Evolutionary conservation across 768 basidiomycete species (phyloP), one percentile per base, ranked within the genome.

Genomic region (Pleurotus eryngii): DNA sequence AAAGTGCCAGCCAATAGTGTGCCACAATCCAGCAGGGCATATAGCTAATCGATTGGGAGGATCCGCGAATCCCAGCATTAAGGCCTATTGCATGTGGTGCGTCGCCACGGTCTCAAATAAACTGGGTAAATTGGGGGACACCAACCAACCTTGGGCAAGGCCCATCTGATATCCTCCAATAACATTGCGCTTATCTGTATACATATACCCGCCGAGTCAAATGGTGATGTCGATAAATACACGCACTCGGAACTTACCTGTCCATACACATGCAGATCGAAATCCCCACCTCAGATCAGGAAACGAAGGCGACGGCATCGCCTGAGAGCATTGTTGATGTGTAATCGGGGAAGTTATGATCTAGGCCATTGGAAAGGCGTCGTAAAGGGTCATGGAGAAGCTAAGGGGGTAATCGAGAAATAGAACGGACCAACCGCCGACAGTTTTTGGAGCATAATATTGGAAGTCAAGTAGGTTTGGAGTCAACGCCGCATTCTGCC

Each of bases 21-120:
- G 51, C 51, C 22, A 42, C 51, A 54, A 54, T 42, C 37, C 51
- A 42, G 51, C 39, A 7, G 51, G 20, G 5, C 17, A 42, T 54
- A 50, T 50, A 17, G 27, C 6, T 20, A 17, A 54, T 39, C 39
- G 39, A 54, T 54, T 37, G 20, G 24, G 27, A 54, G 51, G 51
- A 40, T 54, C 51, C 51, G 39, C 18, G 5, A 42, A 18, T 18
- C 51, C 42, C 37, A 42, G 22, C 11, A 39, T 17, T 15, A 40
- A 54, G 43, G 17, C 51, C 38, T 20, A 40, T 54, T 42, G 39
- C 51, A 50, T 37, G 5, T 38, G 42, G 8, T 54, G 15, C 51
- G 22, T 50, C 26, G 4, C 49, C 47, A 49, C 24, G 47, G 46
- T 26, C 22, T 26, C 46, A n/a, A 50, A 50, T 50, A 35, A 35